phyloP scores from a whole-genome alignment of 768 basidiomycete species.

The Rhizopogon sp. region DNA sequence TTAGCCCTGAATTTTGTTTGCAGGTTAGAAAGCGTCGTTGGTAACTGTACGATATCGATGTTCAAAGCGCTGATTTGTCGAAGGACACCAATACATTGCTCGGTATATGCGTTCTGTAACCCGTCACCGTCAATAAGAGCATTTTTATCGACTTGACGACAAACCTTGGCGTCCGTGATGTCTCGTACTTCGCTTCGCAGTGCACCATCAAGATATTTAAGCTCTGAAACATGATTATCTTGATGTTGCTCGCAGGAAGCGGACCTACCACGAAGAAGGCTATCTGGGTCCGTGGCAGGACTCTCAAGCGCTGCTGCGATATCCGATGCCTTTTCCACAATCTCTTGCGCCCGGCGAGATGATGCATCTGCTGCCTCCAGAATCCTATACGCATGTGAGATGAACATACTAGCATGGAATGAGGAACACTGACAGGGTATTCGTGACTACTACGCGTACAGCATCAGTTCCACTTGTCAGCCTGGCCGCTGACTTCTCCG shows the following conservation, averaged over 20 bases:
- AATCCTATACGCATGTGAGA: constrained; percentile 32
- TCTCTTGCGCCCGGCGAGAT: constrained; percentile 52
- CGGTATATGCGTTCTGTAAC: constrained; percentile 66
- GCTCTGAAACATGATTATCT: constrained; percentile 37
- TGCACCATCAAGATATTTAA: constrained; percentile 55
- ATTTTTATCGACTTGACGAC: background rate
- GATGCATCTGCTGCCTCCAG: constrained; percentile 58
- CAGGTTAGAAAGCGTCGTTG: constrained; percentile 54
- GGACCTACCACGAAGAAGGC: constrained; percentile 45
- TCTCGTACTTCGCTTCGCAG: constrained; percentile 58
- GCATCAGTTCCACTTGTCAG: constrained; percentile 56
- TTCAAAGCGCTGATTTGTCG: constrained; percentile 79
- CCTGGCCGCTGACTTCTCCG: constrained; percentile 46
- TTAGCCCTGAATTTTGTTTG: constrained; percentile 71
- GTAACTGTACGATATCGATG: constrained; percentile 72
- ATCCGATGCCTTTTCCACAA: constrained; percentile 51
- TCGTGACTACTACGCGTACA: constrained; percentile 46
- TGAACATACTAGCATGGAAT: background rate
- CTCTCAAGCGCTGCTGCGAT: constrained; percentile 49
- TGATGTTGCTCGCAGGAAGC: background rate
- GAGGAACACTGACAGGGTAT: constrained; percentile 12
- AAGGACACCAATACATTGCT: constrained; percentile 58
- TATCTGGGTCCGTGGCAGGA: constrained; percentile 46
- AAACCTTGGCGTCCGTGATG: constrained; percentile 53
- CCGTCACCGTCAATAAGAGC: constrained; percentile 19